Evolutionary conservation across 257 asterid genomes (phyloP).

Genomic region (Knoxia roxburghii): DNA sequence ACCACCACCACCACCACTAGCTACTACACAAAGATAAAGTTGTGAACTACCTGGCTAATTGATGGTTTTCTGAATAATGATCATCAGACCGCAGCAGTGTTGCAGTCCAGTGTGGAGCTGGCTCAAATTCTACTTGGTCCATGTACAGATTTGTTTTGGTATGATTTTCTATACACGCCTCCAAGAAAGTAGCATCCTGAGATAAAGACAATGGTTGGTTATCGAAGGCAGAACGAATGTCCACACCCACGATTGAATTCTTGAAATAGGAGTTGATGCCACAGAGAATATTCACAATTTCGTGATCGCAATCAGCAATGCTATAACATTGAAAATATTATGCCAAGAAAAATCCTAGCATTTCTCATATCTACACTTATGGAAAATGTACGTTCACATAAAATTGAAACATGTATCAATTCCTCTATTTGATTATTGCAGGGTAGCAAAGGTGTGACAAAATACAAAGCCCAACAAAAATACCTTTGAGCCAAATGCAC

Average conservation of each 20-base stretch:
- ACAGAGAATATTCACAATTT: background rate
- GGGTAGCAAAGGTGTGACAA: background rate
- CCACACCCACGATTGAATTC: background rate
- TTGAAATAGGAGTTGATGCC: background rate
- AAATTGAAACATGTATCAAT: background rate
- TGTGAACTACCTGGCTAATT: conserved; percentile 40
- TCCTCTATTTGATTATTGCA: background rate
- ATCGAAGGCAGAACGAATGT: background rate
- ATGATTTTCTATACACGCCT: conserved; percentile 95
- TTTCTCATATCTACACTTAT: background rate
- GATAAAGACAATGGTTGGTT: conserved; percentile 18
- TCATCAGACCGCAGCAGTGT: conserved; percentile 52
- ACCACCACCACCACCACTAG: background rate
- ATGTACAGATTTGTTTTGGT: conserved; percentile 89
- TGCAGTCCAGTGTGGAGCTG: conserved; percentile 85
- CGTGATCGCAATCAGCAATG: background rate
- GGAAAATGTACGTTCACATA: background rate
- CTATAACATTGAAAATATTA: background rate
- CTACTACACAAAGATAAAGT: background rate
- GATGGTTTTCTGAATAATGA: conserved; percentile 37
- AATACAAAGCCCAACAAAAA: background rate
- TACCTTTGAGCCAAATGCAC: background rate
- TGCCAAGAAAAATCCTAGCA: background rate
- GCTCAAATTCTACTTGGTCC: conserved; percentile 99
- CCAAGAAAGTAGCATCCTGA: conserved; percentile 86